Percentiles rank a stretch among this genome's conserved stretches.
phyloP scores from a whole-genome alignment of 2,329 filamentous ascomycete genomes.

The Penicillium sp. region DNA sequence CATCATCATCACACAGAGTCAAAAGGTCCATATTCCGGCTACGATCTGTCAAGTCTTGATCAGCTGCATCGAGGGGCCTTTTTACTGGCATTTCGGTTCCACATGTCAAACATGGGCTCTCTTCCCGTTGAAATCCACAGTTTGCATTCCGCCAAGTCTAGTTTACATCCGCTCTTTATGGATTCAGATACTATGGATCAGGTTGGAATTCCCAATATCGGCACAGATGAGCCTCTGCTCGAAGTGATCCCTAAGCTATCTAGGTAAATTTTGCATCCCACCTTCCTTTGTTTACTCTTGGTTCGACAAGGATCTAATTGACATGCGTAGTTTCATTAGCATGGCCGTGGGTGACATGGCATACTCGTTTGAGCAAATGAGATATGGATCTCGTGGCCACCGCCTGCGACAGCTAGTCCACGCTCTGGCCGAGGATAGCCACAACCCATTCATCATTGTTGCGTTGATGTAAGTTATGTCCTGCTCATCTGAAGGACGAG shows the following conservation, averaged over 20 bases:
- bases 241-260: constrained; percentile 41
- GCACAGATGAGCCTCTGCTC: constrained; percentile 37
- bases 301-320: constrained; percentile 1
- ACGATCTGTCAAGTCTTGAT: neutral
- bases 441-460: constrained; percentile 43
- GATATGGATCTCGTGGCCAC: constrained; percentile 36
- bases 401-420: constrained; percentile 38
- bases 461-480: constrained; percentile 49
- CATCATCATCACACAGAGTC: neutral
- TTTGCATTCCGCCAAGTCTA: neutral
- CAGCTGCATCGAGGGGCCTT: neutral
- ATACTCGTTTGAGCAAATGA: constrained; percentile 45
- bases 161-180: constrained; percentile 1
- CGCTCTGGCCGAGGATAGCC: constrained; percentile 39
- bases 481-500: neutral
- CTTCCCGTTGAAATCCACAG: neutral
- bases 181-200: constrained; percentile 14
- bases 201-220: constrained; percentile 38
- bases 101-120: neutral
- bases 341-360: constrained; percentile 39
- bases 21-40: neutral
- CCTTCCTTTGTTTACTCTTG: neutral
- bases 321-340: constrained; percentile 34
- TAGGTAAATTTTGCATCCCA: constrained; percentile 21
- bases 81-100: neutral